Base-by-base conservation (phyloP, 108 stramenopile species). In the Cyclotella distinguenda region DNA sequence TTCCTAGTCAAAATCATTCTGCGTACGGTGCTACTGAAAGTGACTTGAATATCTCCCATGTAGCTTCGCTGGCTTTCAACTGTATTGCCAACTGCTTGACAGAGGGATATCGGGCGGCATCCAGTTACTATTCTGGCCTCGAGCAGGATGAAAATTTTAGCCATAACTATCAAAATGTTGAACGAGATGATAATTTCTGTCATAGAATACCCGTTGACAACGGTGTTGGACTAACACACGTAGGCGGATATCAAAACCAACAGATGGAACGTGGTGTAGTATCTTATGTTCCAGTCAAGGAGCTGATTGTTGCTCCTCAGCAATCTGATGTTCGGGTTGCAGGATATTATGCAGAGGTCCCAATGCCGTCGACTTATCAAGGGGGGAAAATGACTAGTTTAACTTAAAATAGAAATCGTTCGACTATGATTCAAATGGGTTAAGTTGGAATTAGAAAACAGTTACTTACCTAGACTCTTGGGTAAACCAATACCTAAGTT, bases 61-160 rank as follows among this genome's bases (percentile, higher is more conserved):
- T 70, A 6, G 68, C 59, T n/a, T 60, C 68, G 27, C 39, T 70
- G 68, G 49, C 68, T 22, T 60, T 70, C 9, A 52, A 33, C 44
- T 70, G 68, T 34, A 53, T 70, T 18, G 50, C 59, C 5, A 58
- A 70, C 33, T 70, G 68, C 53, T 31, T 70, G 22, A 70, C 68
- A 27, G 68, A 70, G 31, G 68, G 68, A 42, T 70, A 70, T 53
- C 68, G 68, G 19, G 68, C 68, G 18, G 68, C 68, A 43, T 70
- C 68, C 10, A 60, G 34, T 22, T 70, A 70, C 34, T 70, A 70
- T 39, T 46, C 19, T 34, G 32, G 43, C 7, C 21, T 49, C 58
- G 18, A 50, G 0, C 32, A 48, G 21, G 40, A 38, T 10, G 40
- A 40, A 13, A 49, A 36, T 11, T 4, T 16, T 35, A 15, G 31